Evolutionary conservation across 2,329 filamentous ascomycete species (phyloP).

Genomic region (Clonostachys byssicola): DNA sequence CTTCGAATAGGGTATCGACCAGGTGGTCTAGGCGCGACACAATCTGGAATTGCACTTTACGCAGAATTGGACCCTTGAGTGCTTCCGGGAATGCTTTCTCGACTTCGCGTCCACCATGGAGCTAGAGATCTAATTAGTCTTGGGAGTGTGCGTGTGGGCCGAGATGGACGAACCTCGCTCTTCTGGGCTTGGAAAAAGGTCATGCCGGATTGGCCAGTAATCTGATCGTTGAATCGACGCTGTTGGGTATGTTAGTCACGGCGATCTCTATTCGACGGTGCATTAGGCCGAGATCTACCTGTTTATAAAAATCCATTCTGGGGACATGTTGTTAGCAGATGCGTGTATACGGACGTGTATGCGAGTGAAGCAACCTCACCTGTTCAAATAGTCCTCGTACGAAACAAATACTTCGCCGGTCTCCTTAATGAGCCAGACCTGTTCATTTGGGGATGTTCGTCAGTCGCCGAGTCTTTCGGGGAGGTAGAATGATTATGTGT

Average conservation of each 20-base stretch:
- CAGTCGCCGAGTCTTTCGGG: too few species aligned
- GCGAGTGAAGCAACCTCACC: slow-evolving; percentile 48
- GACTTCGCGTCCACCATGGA: slow-evolving; percentile 79
- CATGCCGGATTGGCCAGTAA: slow-evolving; percentile 86
- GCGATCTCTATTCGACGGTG: neutral
- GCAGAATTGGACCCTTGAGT: slow-evolving; percentile 84
- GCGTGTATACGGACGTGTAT: neutral
- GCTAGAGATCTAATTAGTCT: slow-evolving; percentile 34
- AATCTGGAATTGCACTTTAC: slow-evolving; percentile 86
- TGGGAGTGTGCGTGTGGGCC: slow-evolving; percentile 1
- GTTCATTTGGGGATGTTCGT: slow-evolving; percentile 1
- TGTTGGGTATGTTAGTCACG: slow-evolving; percentile 22
- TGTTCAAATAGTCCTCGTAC: slow-evolving; percentile 82
- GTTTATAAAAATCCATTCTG: slow-evolving; percentile 90
- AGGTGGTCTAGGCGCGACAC: slow-evolving; percentile 84
- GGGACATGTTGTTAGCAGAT: neutral
- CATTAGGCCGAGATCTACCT: slow-evolving; percentile 48
- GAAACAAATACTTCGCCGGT: slow-evolving; percentile 86
- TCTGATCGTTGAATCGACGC: slow-evolving; percentile 91
- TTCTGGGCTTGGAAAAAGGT: slow-evolving; percentile 90
- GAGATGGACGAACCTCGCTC: slow-evolving; percentile 69
- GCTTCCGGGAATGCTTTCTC: slow-evolving; percentile 89
- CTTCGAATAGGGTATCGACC: slow-evolving; percentile 64
- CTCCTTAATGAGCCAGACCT: slow-evolving; percentile 90
- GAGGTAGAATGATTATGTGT: too few species aligned